Base-by-base conservation (phyloP, 352 stramenopile species). In the Pythium volutum region DNA sequence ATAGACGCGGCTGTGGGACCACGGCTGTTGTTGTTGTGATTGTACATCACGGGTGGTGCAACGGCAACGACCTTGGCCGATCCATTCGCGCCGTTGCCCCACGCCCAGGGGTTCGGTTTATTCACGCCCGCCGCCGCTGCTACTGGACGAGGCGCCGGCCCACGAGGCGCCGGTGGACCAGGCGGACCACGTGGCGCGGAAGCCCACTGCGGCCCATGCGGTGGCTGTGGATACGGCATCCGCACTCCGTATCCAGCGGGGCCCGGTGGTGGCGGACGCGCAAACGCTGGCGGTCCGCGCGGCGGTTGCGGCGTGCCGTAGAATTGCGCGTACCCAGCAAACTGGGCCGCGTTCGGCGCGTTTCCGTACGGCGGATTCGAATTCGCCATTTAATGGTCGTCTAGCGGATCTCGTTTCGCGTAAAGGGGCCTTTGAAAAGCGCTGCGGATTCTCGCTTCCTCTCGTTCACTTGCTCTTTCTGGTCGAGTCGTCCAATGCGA, bases 51-150 rank as follows among this genome's bases (percentile, higher is more conserved):
- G 41, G 88, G 73, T 22, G 75, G 76, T 14, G 80, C 67, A 10
- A 60, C 53, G 3, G 66, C 68, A 1, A 64, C 62, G n/a, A 69
- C 52, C n/a, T 59, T 55, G n/a, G 62, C 56, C 22, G 50, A 34
- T 5, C 31, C 54, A 34, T 38, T 73, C 14, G 48, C 63, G 23
- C 79, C 81, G 23, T 74, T 89, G 12, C 75, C 74, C 83, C 85
- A 93, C 34, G 90, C 81, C 85, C 85, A 93, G 46, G 83, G 73
- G 36, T 43, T 43, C 51, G 83, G 73, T 36, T 53, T 66, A 20
- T 53, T 66, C n/a, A n/a, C n/a, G n/a, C n/a, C n/a, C n/a, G n/a
- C n/a, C n/a, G n/a, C n/a, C n/a, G 43, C 36, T 39, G 54, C 38
- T 22, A 15, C 39, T 6, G 49, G 56, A 15, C 69, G 59, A 45